Base-by-base conservation (phyloP, 2,329 filamentous ascomycete genomes). In the Arthrobotrys iridis region DNA sequence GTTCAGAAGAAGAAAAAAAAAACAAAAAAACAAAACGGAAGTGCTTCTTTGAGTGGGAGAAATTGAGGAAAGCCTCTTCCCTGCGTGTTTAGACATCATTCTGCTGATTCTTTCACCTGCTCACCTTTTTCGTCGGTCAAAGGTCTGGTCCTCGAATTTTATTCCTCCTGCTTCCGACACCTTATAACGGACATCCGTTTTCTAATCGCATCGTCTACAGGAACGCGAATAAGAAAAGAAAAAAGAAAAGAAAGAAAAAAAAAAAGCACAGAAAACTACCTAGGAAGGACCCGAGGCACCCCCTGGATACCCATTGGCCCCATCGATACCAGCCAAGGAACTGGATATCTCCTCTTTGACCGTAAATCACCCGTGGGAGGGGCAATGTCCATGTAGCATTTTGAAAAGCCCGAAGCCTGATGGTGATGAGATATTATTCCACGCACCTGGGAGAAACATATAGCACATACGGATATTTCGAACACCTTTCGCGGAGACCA, bases 361-460 rank as follows among this genome's bases (percentile, higher is more conserved):
- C 55, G 62, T 67, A 57, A 74, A 66, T 74, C 70, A 67, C 70
- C 70, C 70, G 52, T 74, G 65, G 64, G 70, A 74, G 70, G 70
- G 70, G 70, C 70, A 74, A 66, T 74, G 70, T 74, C 62, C 70
- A 73, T 73, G 68, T 73, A 66, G 62, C 43, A 52, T 60, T 60
- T 66, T 40, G 70, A 55, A 74, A 74, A 67, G 62, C 62, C 70
- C 70, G 70, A 74, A 52, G 62, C 62, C 70, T 74, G 55, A 66
- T 74, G 68, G 68, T 73, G 70, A 74, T 74, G 60, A 74, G 70
- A 74, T 74, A 74, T 74, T 74, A 74, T 62, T 74, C 70, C 62
- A 66, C 62, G 55, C 70, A 74, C 62, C 55, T 66, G 62, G 70
- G 62, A 74, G 70, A 66, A 66, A 60, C 57, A 63, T 57, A 59